Evolutionary conservation across 139 green algal genomes (phyloP).

Genomic region (Coccomyxa sp.): DNA sequence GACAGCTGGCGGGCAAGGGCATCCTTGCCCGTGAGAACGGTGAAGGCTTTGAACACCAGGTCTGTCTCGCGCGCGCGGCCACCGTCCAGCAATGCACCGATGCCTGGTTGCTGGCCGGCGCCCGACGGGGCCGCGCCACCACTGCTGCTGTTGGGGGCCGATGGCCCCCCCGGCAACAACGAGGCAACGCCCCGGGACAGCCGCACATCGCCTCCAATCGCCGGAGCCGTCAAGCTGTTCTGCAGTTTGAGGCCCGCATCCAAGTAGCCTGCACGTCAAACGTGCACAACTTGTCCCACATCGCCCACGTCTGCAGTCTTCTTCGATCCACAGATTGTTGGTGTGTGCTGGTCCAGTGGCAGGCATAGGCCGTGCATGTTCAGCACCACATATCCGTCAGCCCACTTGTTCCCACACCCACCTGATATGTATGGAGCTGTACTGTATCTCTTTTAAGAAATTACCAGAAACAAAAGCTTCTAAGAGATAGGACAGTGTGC

Average conservation of each 20-base stretch:
- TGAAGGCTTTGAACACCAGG: slow-evolving; percentile 60
- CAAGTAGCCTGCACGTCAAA: slow-evolving; percentile 33
- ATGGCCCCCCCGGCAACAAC: slow-evolving; percentile 46
- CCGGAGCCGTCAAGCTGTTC: slow-evolving; percentile 49
- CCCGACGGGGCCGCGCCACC: not conserved
- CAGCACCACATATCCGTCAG: too few species aligned
- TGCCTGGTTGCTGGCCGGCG: not conserved
- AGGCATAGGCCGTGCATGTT: too few species aligned
- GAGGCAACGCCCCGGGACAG: slow-evolving; percentile 61
- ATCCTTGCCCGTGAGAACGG: slow-evolving; percentile 38
- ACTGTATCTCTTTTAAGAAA: too few species aligned
- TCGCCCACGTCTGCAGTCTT: not conserved
- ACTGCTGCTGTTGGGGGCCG: not conserved
- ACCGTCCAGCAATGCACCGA: too few species aligned
- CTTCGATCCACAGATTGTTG: too few species aligned
- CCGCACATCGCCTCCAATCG: slow-evolving; percentile 56
- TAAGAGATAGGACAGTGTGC: too few species aligned
- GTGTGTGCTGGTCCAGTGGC: too few species aligned
- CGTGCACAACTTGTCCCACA: not conserved
- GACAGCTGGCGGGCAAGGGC: slow-evolving; percentile 7
- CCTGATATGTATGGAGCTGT: too few species aligned
- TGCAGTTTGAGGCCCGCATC: slow-evolving; percentile 54
- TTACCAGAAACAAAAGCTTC: too few species aligned
- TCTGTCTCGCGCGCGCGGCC: slow-evolving; percentile 20
- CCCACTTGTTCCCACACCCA: too few species aligned